Evolutionary conservation across 73 alveolate species (phyloP).

Genomic region (Tetrahymena thermophila): DNA sequence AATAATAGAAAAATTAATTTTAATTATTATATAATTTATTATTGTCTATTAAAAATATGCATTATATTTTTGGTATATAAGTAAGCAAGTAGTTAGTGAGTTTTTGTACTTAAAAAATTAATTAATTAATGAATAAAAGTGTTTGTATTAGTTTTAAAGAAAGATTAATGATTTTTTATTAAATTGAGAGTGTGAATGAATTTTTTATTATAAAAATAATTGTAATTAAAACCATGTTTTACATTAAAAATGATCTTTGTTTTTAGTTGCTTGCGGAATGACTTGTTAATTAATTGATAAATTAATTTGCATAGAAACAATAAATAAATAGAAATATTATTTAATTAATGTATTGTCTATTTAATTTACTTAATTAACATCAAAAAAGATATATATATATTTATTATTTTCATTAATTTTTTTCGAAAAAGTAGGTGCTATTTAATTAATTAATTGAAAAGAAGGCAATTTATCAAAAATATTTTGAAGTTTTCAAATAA

Average conservation of each 20-base stretch:
- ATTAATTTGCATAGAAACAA: not conserved
- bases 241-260: too few relatives aligned
- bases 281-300: not conserved
- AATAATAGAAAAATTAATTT: too few relatives aligned
- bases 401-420: not conserved
- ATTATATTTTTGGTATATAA: too few relatives aligned
- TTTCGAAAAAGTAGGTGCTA: not conserved
- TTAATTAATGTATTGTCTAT: not conserved
- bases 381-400: not conserved
- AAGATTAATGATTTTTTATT: too few relatives aligned
- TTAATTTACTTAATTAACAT: not conserved
- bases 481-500: not conserved
- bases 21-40: too few relatives aligned
- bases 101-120: too few relatives aligned
- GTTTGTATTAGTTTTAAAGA: too few relatives aligned
- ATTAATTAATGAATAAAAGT: too few relatives aligned
- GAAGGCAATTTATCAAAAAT: not conserved
- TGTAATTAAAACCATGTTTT: too few relatives aligned
- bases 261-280: too few relatives aligned
- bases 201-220: too few relatives aligned
- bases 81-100: not conserved
- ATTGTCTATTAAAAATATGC: not conserved
- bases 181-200: too few relatives aligned
- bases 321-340: not conserved
- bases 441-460: not conserved